phyloP scores from a whole-genome alignment of 805 yeast genomes.

The Schwanniomyces vanrijiae region DNA sequence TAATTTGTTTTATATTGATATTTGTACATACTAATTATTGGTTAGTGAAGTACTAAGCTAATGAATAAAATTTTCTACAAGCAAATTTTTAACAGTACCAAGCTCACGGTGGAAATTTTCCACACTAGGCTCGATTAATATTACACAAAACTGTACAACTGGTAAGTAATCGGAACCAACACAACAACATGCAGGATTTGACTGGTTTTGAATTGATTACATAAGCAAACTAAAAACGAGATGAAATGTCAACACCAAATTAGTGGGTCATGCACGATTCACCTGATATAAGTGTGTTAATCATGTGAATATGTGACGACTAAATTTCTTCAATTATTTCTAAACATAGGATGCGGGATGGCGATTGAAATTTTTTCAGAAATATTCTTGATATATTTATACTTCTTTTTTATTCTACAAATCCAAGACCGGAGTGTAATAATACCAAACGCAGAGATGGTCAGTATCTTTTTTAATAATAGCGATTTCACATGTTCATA shows the following conservation, averaged over 20 bases:
- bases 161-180: background rate
- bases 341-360: background rate
- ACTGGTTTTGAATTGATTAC: background rate
- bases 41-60: constrained; percentile 7
- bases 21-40: constrained; percentile 16
- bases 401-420: constrained; percentile 3
- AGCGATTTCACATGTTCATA: background rate
- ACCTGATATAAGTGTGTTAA: background rate
- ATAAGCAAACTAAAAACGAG: background rate
- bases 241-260: background rate
- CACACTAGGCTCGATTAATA: background rate
- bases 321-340: background rate
- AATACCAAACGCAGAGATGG: constrained; percentile 89
- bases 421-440: constrained; percentile 90
- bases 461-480: constrained; percentile 53
- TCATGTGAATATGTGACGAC: constrained; percentile 10
- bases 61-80: constrained; percentile 5
- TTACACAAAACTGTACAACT: constrained; percentile 6
- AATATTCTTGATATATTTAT: background rate
- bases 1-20: background rate
- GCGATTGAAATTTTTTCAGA: constrained; percentile 4
- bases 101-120: constrained; percentile 3
- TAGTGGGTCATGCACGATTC: background rate
- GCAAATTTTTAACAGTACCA: constrained; percentile 1
- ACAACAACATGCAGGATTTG: background rate